Conservation (phyloP, 441 rosid species). For the Euphorbia celastroides region DNA sequence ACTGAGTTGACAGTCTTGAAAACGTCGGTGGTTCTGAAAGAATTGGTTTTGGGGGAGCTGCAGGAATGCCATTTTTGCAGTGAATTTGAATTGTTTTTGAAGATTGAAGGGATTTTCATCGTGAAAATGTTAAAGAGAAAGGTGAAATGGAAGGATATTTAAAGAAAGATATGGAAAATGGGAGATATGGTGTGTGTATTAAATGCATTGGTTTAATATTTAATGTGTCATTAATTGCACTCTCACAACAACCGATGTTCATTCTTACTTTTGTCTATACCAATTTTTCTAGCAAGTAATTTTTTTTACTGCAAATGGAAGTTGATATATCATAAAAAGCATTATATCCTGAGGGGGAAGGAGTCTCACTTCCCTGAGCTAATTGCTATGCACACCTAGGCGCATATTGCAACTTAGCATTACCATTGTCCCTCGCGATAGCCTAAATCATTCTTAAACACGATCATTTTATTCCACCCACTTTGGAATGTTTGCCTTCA, state of each 20-base stretch:
- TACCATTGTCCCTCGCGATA: too few species aligned
- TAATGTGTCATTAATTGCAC: constrained; percentile 19
- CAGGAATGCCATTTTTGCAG: constrained; percentile 58
- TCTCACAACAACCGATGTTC: background rate
- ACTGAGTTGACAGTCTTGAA: constrained; percentile 51
- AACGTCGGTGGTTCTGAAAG: constrained; percentile 42
- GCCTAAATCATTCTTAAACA: too few species aligned
- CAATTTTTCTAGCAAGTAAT: too few species aligned
- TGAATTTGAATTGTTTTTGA: constrained; percentile 25
- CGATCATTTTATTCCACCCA: too few species aligned
- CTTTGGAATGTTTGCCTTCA: too few species aligned
- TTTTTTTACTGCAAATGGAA: too few species aligned
- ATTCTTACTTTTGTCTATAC: background rate
- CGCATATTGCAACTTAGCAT: too few species aligned
- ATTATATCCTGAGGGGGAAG: too few species aligned
- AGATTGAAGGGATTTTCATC: constrained; percentile 43
- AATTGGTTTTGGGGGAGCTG: constrained; percentile 47
- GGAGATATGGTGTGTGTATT: constrained; percentile 26
- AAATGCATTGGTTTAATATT: constrained; percentile 24
- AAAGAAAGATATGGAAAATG: constrained; percentile 26
- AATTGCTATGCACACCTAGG: too few species aligned
- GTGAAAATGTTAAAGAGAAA: constrained; percentile 9
- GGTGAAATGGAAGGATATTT: constrained; percentile 24
- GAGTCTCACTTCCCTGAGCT: too few species aligned
- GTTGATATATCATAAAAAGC: too few species aligned